Percentiles rank a stretch among this genome's conserved stretches.
These are phyloP conservation scores for Emmonsiellopsis sp. DNA, from an alignment of 2,329 filamentous ascomycete genomes.

Conservation along the genomic window DNA sequence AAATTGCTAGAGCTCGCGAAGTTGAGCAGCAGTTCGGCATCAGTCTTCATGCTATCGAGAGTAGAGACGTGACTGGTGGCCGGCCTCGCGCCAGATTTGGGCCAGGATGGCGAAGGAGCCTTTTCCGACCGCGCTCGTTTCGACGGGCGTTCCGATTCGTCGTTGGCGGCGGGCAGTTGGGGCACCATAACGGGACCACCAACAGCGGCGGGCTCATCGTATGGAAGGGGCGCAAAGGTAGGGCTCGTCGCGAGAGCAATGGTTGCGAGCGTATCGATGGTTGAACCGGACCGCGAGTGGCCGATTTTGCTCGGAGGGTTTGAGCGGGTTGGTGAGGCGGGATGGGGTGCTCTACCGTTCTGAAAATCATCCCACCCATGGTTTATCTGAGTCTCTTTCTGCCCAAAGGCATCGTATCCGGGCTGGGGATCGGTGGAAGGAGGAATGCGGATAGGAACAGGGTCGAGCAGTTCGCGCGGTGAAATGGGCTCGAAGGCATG, in stretches of 20 bases:
- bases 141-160: constrained; percentile 39
- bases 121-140: constrained; percentile 55
- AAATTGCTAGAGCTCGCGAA: constrained; percentile 33
- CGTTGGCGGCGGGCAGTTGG: constrained; percentile 22
- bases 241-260: constrained; percentile 43
- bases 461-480: constrained; percentile 25
- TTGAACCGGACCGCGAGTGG: constrained; percentile 38
- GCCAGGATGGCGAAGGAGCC: constrained; percentile 35
- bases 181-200: constrained; percentile 16
- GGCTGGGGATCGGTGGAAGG: not conserved
- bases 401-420: constrained; percentile 13
- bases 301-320: constrained; percentile 20
- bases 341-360: constrained; percentile 1
- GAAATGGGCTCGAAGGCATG: constrained; percentile 39
- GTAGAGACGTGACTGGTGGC: constrained; percentile 22
- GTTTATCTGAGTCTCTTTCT: constrained; percentile 17
- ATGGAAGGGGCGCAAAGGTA: constrained; percentile 29
- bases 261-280: constrained; percentile 42
- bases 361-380: constrained; percentile 13
- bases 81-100: constrained; percentile 18
- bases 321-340: not conserved
- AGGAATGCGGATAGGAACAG: constrained; percentile 20
- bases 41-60: constrained; percentile 31
- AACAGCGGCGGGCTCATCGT: constrained; percentile 18
- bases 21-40: constrained; percentile 41